Percentiles rank a stretch among this genome's conserved stretches.
Conservation (phyloP, 805 yeast species). For the Yarrowia yakushimensis region DNA sequence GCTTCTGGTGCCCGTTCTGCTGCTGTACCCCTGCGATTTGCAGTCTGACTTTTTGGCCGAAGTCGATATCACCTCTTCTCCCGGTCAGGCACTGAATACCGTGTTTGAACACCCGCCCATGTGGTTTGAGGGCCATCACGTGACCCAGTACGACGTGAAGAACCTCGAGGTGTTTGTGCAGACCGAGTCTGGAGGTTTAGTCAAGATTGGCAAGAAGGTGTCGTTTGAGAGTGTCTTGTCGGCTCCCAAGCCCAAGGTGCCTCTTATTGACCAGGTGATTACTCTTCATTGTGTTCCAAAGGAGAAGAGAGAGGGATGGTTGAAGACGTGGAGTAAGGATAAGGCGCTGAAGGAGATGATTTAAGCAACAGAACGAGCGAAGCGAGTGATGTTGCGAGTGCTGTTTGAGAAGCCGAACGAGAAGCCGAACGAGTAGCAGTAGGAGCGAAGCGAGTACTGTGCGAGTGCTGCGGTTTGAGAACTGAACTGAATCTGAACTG, state of each 20-base stretch:
- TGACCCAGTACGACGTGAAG: conserved; percentile 51
- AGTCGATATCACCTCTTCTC: conserved; percentile 67
- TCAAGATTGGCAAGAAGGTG: conserved; percentile 77
- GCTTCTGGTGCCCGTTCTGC: conserved; percentile 73
- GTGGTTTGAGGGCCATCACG: conserved; percentile 63
- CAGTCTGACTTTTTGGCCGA: conserved; percentile 80
- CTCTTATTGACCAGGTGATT: conserved; percentile 70
- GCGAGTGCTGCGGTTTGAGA: too few species aligned
- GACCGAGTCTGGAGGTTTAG: conserved; percentile 76
- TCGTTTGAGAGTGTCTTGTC: conserved; percentile 61
- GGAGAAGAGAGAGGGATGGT: conserved; percentile 60
- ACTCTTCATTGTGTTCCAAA: conserved; percentile 79
- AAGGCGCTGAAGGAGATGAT: conserved; percentile 28
- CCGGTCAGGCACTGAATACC: conserved; percentile 57
- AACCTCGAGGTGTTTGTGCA: conserved; percentile 75
- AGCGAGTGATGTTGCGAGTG: too few species aligned
- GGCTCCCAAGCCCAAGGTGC: conserved; percentile 60
- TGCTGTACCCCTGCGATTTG: conserved; percentile 76
- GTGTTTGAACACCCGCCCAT: conserved; percentile 64
- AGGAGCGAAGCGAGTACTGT: too few species aligned
- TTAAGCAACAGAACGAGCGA: background rate
- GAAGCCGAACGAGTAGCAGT: too few species aligned
- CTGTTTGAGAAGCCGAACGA: too few species aligned
- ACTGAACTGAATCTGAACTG: too few species aligned
- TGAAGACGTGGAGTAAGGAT: conserved; percentile 40